phyloP scores from a whole-genome alignment of 495 filamentous ascomycete genomes.

The Neurospora pannonica region DNA sequence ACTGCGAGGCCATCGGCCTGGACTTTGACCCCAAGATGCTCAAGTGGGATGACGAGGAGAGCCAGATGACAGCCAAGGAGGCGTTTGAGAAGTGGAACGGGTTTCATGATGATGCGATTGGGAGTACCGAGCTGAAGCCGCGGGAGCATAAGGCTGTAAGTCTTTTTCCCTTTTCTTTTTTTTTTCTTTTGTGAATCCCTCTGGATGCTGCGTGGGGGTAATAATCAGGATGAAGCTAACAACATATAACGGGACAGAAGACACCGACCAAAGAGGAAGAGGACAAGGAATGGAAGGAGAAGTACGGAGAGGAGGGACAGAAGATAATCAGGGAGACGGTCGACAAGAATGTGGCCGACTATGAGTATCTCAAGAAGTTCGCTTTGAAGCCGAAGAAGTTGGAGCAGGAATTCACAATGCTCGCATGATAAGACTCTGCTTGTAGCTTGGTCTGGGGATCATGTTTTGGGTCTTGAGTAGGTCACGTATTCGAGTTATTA shows the following conservation, averaged over 20 bases:
- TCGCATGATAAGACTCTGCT: neutral
- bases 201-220: neutral
- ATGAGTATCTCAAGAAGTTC: conserved; percentile 87
- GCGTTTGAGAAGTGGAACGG: conserved; percentile 94
- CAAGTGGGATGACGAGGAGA: conserved; percentile 65
- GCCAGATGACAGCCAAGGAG: conserved; percentile 51
- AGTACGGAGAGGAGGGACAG: conserved; percentile 70
- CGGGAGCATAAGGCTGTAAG: conserved; percentile 56
- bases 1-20: conserved; percentile 68
- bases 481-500: neutral
- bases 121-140: conserved; percentile 62
- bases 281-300: conserved; percentile 69
- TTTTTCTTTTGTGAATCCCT: neutral
- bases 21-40: conserved; percentile 67
- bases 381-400: conserved; percentile 39
- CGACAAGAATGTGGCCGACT: conserved; percentile 71
- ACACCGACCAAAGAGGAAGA: conserved; percentile 47
- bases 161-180: conserved; percentile 7
- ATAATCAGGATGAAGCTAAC: neutral
- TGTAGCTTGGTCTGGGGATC: neutral
- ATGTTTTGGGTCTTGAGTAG: neutral
- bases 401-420: neutral
- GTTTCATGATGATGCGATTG: conserved; percentile 90
- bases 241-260: conserved; percentile 18
- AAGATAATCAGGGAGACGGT: conserved; percentile 68